Percentiles rank a stretch among this genome's conserved stretches.
These are phyloP conservation scores for Cladorrhinum samala DNA, from an alignment of 495 filamentous ascomycete species.

Conservation along the genomic window DNA sequence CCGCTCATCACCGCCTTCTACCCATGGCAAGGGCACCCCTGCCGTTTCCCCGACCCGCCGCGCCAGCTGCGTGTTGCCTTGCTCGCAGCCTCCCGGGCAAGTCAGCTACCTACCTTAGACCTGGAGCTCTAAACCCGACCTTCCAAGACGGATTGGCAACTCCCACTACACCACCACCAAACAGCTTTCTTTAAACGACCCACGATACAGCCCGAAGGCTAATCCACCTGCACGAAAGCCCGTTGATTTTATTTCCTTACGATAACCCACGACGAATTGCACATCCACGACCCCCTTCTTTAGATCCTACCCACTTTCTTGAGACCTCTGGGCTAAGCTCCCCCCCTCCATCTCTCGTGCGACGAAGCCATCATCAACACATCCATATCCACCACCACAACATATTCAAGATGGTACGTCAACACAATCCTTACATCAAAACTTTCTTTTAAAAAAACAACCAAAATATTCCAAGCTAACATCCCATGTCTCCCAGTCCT, in stretches of 20 bases:
- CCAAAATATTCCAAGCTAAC: conserved; percentile 13
- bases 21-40: conserved; percentile 1
- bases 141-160: conserved; percentile 1
- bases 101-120: conserved; percentile 13
- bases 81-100: conserved; percentile 15
- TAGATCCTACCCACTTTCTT: too few relatives aligned
- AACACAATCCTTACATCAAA: neutral
- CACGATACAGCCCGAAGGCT: too few relatives aligned
- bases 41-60: conserved; percentile 20
- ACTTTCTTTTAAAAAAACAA: neutral
- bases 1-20: conserved; percentile 20
- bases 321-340: too few relatives aligned
- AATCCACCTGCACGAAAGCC: too few relatives aligned
- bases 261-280: too few relatives aligned
- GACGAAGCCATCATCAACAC: conserved; percentile 3
- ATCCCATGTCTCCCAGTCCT: conserved; percentile 42
- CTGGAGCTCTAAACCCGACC: conserved; percentile 20
- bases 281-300: too few relatives aligned
- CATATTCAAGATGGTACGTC: conserved; percentile 25
- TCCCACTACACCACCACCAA: conserved; percentile 10
- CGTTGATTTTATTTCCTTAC: too few relatives aligned
- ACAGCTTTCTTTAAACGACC: conserved; percentile 6
- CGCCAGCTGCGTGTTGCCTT: conserved; percentile 41
- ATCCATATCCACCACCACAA: conserved; percentile 3
- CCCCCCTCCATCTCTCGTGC: neutral